These are phyloP conservation scores for Tolypocladium guangdongense DNA, from an alignment of 2,329 filamentous ascomycete genomes.

Conservation along the genomic window DNA sequence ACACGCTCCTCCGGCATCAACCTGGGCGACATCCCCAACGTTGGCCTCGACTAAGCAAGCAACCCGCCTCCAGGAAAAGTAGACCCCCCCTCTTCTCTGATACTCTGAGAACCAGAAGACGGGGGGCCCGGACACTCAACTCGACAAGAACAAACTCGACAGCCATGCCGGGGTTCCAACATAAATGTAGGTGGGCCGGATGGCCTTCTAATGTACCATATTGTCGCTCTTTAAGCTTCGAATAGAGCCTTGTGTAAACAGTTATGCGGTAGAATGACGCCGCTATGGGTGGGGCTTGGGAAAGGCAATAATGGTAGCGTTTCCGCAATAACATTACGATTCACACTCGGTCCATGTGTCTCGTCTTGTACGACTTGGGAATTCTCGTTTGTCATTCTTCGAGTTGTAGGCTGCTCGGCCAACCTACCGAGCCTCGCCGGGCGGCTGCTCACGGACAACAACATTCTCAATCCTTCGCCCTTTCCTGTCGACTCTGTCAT, in stretches of 20 bases:
- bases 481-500: conserved; percentile 79
- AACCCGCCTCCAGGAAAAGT: neutral
- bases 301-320: conserved; percentile 19
- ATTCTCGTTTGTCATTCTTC: neutral
- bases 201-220: conserved; percentile 25
- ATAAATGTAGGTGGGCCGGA: conserved; percentile 12
- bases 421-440: conserved; percentile 6
- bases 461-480: conserved; percentile 51
- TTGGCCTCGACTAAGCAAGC: conserved; percentile 39
- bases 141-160: neutral
- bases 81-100: neutral
- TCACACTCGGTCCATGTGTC: neutral
- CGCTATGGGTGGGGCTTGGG: conserved; percentile 17
- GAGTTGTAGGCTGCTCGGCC: neutral
- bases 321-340: conserved; percentile 18
- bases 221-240: conserved; percentile 23
- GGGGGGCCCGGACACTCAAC: neutral
- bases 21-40: conserved; percentile 37
- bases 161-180: neutral
- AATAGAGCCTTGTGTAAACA: conserved; percentile 32
- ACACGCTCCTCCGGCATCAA: conserved; percentile 27
- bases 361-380: neutral
- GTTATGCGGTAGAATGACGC: conserved; percentile 21
- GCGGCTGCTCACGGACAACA: conserved; percentile 19
- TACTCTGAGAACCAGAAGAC: neutral